Evolutionary conservation across 768 basidiomycete species (phyloP), one percentile per base, ranked within the genome.

Genomic region (Ramaria rubella): DNA sequence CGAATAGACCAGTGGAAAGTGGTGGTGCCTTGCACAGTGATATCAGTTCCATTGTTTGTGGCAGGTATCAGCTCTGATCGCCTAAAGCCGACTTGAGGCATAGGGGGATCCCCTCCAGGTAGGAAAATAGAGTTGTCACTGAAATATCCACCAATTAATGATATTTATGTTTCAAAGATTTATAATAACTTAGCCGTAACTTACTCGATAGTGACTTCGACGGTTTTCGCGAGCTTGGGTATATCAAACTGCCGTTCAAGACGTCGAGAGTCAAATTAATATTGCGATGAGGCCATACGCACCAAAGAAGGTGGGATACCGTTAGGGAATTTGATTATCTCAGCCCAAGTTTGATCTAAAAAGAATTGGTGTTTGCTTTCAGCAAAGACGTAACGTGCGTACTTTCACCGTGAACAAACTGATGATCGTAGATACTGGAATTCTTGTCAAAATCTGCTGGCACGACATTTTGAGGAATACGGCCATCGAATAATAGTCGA

Each of bases 41-140:
- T 57, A 27, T 55, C 44, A 26, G 64, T 59, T 21, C 59, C 53
- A 33, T 65, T 57, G 30, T 61, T 59, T 11, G 26, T 42, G 12
- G 64, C 59, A 34, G 58, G 58, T 42, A 65, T 63, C 48, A 65
- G 49, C 49, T 65, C 64, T 5, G 64, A 61, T 17, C 61, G 59
- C 11, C 61, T 45, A 52, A 62, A 62, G 1, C 61, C 61, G 15
- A 57, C 55, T 49, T 62, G 55, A n/a, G 61, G 58, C n/a, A 45
- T 34, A 23, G 50, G 50, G 24, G 50, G 50, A 14, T 55, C 55
- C 11, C 61, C 61, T 26, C 61, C 61, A 1, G 61, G 61, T 8
- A 53, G 33, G 42, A 62, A 62, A 29, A 62, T 57, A 46, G 59
- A 60, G 19, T 55, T 51, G 45, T 62, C 55, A 30, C 58, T 59